Percentiles rank a stretch among this genome's conserved stretches.
Conservation (phyloP, 352 stramenopile genomes). For the Phytopythium mirpurense region DNA sequence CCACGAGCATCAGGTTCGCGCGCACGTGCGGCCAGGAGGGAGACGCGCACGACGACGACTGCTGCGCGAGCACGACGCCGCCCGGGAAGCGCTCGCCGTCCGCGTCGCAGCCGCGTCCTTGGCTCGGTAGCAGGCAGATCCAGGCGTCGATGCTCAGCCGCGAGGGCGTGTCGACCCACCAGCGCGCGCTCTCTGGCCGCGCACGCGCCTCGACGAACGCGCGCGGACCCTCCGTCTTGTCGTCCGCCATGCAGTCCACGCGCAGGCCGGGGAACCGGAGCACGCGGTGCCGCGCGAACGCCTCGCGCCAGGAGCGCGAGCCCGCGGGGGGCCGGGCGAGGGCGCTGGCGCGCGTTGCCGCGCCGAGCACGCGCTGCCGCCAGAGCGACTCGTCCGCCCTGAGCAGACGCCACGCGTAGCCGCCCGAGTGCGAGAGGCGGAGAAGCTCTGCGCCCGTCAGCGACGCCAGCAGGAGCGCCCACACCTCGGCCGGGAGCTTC, state of each 20-base stretch:
- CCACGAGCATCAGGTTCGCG: constrained; percentile 13
- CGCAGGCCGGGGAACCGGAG: not conserved
- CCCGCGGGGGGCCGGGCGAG: no score
- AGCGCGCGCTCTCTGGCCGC: not conserved
- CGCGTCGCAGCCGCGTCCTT: not conserved
- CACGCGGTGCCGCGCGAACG: constrained; percentile 2
- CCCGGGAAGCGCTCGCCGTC: constrained; percentile 3
- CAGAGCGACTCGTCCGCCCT: constrained; percentile 2
- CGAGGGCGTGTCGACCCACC: not conserved
- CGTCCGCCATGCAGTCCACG: constrained; percentile 1
- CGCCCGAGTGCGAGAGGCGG: constrained; percentile 19
- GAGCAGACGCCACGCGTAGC: not conserved
- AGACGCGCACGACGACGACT: constrained; percentile 4
- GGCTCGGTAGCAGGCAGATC: constrained; percentile 17
- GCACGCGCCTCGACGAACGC: not conserved
- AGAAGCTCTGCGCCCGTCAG: constrained; percentile 23
- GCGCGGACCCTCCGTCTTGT: not conserved
- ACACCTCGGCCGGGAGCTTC: constrained; percentile 17
- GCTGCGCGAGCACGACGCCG: constrained; percentile 15
- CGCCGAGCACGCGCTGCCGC: not conserved
- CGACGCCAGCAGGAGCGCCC: constrained; percentile 13
- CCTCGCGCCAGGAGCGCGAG: not conserved
- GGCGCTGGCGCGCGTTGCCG: no score
- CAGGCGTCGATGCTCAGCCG: constrained; percentile 21
- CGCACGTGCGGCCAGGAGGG: constrained; percentile 2